Evolutionary conservation across 2,329 filamentous ascomycete genomes (phyloP).

Genomic region (Chaetomiaceae sp.): DNA sequence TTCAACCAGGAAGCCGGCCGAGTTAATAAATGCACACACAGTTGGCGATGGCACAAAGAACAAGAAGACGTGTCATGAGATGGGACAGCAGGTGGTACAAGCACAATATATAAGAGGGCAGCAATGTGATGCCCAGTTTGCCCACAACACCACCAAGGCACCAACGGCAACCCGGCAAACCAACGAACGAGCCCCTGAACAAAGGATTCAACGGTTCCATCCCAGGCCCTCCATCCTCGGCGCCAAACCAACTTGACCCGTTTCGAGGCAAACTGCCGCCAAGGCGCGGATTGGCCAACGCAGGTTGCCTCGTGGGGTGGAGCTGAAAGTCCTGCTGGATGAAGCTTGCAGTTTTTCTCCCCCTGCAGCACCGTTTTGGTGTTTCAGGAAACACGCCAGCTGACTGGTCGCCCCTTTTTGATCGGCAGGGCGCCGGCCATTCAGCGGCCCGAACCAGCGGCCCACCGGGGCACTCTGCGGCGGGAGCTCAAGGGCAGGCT

Average conservation of each 20-base stretch:
- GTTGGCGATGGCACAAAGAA: constrained; percentile 1
- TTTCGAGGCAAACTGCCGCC: constrained; percentile 5
- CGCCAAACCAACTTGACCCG: constrained; percentile 3
- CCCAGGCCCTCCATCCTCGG: neutral
- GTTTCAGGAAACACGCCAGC: neutral
- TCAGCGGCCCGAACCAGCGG: neutral
- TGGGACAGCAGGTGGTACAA: neutral
- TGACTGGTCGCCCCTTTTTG: constrained; percentile 1
- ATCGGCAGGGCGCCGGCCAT: neutral
- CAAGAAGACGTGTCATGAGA: neutral
- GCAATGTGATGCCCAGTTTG: too few relatives aligned
- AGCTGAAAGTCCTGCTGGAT: neutral
- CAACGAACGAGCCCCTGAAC: neutral
- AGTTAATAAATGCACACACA: neutral
- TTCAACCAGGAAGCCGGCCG: neutral
- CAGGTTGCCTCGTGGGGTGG: too few relatives aligned
- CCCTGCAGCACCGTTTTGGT: neutral
- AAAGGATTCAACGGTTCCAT: neutral
- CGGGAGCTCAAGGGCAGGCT: neutral
- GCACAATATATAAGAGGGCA: too few relatives aligned
- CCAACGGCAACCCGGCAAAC: neutral
- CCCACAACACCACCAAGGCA: neutral
- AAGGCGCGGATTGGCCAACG: constrained; percentile 4
- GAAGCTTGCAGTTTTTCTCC: neutral
- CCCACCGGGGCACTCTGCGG: neutral